Percentiles rank a stretch among this genome's conserved stretches.
Evolutionary conservation across 148 eudicot species (phyloP).

Genomic region (Amaranthus hypochondriacus): DNA sequence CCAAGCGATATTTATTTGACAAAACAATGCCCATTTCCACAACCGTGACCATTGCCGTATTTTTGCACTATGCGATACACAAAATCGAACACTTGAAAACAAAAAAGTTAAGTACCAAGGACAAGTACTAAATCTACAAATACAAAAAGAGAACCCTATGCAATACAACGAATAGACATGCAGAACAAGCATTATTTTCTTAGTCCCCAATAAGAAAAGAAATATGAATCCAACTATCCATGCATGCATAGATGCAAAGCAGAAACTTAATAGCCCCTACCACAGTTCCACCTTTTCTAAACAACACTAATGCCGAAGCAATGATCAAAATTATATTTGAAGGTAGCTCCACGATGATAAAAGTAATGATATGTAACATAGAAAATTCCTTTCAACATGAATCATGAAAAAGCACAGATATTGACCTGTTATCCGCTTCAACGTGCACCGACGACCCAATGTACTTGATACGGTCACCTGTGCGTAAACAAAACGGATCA

Average conservation of each 20-base stretch:
- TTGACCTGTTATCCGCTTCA: constrained; percentile 74
- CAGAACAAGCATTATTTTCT: background rate
- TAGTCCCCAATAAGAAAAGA: background rate
- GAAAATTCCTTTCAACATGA: background rate
- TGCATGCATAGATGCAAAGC: background rate
- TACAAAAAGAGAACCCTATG: background rate
- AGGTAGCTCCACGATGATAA: background rate
- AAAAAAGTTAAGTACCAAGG: background rate
- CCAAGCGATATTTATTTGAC: too few relatives aligned
- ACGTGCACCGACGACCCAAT: constrained; percentile 50
- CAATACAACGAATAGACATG: background rate
- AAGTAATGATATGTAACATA: background rate
- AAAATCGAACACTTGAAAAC: background rate
- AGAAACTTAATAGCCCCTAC: background rate
- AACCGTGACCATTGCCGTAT: too few relatives aligned
- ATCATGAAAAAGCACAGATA: constrained; percentile 1
- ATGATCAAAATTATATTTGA: background rate
- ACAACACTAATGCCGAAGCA: constrained; percentile 3
- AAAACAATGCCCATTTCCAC: too few relatives aligned
- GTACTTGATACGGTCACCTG: constrained; percentile 97
- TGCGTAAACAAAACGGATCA: constrained; percentile 16
- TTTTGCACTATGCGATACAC: background rate
- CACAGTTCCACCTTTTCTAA: background rate
- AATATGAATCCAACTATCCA: background rate
- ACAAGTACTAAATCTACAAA: background rate